Evolutionary conservation across 129 eudicot genomes (phyloP), one percentile per base, ranked within the genome.

Genomic region (Chrysanthemum lavandulifolium): DNA sequence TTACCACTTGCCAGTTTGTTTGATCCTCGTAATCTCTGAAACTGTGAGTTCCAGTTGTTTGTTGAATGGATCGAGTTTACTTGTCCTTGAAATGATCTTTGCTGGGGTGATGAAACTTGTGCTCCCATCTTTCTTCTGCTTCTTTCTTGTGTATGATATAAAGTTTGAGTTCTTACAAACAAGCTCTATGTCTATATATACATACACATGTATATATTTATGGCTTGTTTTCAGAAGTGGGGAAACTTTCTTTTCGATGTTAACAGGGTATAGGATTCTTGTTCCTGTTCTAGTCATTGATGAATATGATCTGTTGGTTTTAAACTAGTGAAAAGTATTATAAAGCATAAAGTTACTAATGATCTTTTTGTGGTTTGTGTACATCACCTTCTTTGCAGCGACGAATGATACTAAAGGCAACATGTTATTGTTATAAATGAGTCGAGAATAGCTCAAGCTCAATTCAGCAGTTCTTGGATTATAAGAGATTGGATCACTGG

Each of bases 1-100:
- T 74, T 66, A 94, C 97, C 86, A 94, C 16, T 72, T 66, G 90
- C 97, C 88, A 94, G 89, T 61, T 88, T 88, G 83, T 79, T 63
- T 25, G 93, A 80, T 29, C 61, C 23, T 68, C 52, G 88, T 6
- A 89, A 76, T 77, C 79, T 81, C 61, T 88, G 83, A 51, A 86
- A 77, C 68, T 80, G 82, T 36, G 51, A 64, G 13, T 78, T 84
- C 96, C 97, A 94, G 36, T 78, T 69, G 0, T 82, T 61, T 51
- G 77, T 54, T 10, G 92, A 86, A 83, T 82, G 87, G 76, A 89
- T 78, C 51, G 82, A 76, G 25, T 76, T 75, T 16, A 87, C 82
- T 66, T 72, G 54, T 69, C 81, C 67, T 66, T 65, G 23, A 57
- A 62, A 56, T 50, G 82, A 48, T 36, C 67, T 49, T 56, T 75